Base-by-base conservation (phyloP, 257 asterid genomes). In the Thymus mandschuricus region DNA sequence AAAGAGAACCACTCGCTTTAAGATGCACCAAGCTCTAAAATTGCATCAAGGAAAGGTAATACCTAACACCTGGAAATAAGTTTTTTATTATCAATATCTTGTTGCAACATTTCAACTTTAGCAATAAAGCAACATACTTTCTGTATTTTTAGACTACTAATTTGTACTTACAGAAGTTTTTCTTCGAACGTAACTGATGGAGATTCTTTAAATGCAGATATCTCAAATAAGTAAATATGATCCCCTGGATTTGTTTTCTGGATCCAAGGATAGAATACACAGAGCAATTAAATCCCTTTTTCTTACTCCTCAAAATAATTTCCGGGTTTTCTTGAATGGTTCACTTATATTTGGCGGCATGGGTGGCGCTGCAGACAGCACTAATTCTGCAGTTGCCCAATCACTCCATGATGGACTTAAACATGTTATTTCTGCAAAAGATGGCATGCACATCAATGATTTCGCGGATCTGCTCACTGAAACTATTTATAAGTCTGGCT, bases 281-380 rank as follows among this genome's bases (percentile, higher is more conserved):
- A 86, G 84, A 66, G 96, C 99, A 60, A 80, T 92, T 51, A 76
- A 73, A 56, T 82, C 84, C 78, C 91, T 95, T 34, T 86, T 85
- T 64, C 76, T 69, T 44, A 88, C 95, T 61, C 99, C 99, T 64
- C 99, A 92, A 77, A 95, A 92, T 80, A 95, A 95, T 72, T 89
- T 92, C 73, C 84, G 99, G 81, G 94, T 95, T 63, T 95, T 95
- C 85, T 80, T 95, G 81, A 87, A 92, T 72, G 98, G 99, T 48
- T 76, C 86, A 4, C 89, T 88, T 59, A 77, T 86, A 64, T 87
- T 86, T 79, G 99, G 98, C 33, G 88, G 88, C 73, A 78, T 88
- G 89, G 98, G 87, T 54, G 91, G 90, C 70, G 79, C 70, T 54
- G 85, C 85, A 6, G 86, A 85, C 66, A 65, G 69, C 59, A 81